Evolutionary conservation across 148 eudicot genomes (phyloP), one percentile per base, ranked within the genome.

Genomic region (Heliamphora exappendiculata): DNA sequence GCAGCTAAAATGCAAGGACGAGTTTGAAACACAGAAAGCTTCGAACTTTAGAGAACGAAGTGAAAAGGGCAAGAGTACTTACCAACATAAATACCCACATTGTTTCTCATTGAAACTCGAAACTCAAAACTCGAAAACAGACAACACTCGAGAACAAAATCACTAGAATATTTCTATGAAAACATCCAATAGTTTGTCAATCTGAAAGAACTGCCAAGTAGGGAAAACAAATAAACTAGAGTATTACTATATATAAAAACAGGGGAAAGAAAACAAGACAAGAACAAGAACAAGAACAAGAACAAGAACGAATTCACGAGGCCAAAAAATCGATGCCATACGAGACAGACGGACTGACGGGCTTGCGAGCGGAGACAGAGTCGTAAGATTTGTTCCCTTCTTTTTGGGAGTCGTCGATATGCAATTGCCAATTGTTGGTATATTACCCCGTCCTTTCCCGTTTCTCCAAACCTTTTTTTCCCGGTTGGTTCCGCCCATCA

Each of bases 1-100:
- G 67, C 67, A 62, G 67, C 67, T 29, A 62, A 62, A 31, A 62
- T 62, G 67, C 67, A 62, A n/a, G 37, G 33, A 62, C 29, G 37
- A 34, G 7, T 13, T 63, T 31, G 39, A 63, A 63, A 63, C 41
- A 4, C 29, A 29, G n/a, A 31, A 60, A 60, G 36, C 37, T 20
- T 26, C 33, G 17, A 60, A 60, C 20, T 13, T 60, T 28, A 16
- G 65, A 29, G 1, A 8, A 60, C 65, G 29, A 29, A 58, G 16
- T 12, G 67, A 39, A 19, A 62, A 62, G 29, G 67, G 36, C 66
- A 31, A 28, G 66, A 60, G 37, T 6, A 60, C 66, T 62, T 62
- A 39, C 67, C 22, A 14, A 33, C 41, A 33, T 39, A 31, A 16
- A 62, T n/a, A 62, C 33, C 41, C 39, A 16, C 67, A 62, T 6